These are phyloP conservation scores for Ogataea minuta DNA, from an alignment of 805 yeast species.

Conservation along the genomic window DNA sequence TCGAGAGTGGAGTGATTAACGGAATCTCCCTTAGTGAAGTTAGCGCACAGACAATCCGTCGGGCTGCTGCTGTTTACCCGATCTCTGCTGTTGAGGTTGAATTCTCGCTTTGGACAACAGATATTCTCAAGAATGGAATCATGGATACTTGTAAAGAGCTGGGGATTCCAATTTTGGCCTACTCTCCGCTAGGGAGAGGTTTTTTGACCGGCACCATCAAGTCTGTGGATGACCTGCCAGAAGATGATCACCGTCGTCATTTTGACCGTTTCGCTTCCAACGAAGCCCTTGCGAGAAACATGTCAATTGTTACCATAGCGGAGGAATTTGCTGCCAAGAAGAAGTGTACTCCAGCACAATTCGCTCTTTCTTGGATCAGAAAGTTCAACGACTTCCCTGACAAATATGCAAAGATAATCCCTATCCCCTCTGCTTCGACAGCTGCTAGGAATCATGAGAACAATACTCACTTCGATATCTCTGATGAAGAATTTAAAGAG, in stretches of 20 bases:
- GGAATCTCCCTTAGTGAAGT: constrained; percentile 78
- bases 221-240: constrained; percentile 45
- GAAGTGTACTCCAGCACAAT: too few relatives aligned
- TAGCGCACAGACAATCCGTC: constrained; percentile 54
- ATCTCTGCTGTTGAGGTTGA: constrained; percentile 76
- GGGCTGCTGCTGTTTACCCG: constrained; percentile 55
- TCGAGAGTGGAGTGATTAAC: constrained; percentile 62
- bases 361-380: too few relatives aligned
- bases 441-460: too few relatives aligned
- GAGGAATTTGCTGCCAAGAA: too few relatives aligned
- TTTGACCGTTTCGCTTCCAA: constrained; percentile 62
- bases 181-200: constrained; percentile 84
- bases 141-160: constrained; percentile 55
- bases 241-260: constrained; percentile 50
- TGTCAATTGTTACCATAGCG: constrained; percentile 46
- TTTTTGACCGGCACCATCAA: constrained; percentile 63
- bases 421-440: too few relatives aligned
- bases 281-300: constrained; percentile 49
- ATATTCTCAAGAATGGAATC: constrained; percentile 61
- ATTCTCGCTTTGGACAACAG: constrained; percentile 65
- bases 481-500: too few relatives aligned
- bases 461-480: too few relatives aligned
- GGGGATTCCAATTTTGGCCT: constrained; percentile 68
- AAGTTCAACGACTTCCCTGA: too few relatives aligned
- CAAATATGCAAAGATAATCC: too few relatives aligned